Percentiles rank a stretch among this genome's conserved stretches.
Evolutionary conservation across 352 stramenopile species (phyloP).

Genomic region (Phytophthora megakarya): DNA sequence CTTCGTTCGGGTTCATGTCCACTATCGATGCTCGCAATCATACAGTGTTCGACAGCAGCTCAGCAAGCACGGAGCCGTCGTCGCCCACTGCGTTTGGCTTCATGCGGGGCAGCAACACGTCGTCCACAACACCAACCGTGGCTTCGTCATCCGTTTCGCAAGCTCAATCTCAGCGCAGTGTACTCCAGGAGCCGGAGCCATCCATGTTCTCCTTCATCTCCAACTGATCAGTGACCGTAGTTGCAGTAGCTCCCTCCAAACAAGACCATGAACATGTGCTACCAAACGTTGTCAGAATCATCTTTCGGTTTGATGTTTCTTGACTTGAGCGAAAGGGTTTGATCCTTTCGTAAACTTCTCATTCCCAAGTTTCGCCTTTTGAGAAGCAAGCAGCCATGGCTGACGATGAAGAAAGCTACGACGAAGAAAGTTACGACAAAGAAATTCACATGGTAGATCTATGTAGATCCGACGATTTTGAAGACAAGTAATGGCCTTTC

Average conservation of each 20-base stretch:
- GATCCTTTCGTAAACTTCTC: neutral
- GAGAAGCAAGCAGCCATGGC: neutral
- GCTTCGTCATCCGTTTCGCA: constrained; percentile 33
- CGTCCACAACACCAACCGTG: constrained; percentile 38
- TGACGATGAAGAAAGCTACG: neutral
- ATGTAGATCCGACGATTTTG: neutral
- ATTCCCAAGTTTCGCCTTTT: neutral
- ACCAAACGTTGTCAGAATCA: too few species aligned
- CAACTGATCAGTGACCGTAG: constrained; percentile 21
- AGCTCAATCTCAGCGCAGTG: constrained; percentile 27
- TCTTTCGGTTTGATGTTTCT: too few species aligned
- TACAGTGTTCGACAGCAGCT: constrained; percentile 35
- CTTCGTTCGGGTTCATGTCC: constrained; percentile 61
- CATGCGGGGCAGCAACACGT: constrained; percentile 38
- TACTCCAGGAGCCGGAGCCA: constrained; percentile 32
- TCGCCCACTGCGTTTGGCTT: constrained; percentile 73
- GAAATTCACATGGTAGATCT: too few species aligned
- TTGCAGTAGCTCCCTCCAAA: neutral
- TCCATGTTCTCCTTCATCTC: constrained; percentile 76
- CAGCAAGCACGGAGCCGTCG: constrained; percentile 37
- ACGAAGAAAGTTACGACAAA: too few species aligned
- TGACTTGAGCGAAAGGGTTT: neutral
- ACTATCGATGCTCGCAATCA: constrained; percentile 25
- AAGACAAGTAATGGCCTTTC: neutral
- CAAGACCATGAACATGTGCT: too few species aligned